Conservation (phyloP, 2,329 filamentous ascomycete species). For the Penicillium sclerotiorum region DNA sequence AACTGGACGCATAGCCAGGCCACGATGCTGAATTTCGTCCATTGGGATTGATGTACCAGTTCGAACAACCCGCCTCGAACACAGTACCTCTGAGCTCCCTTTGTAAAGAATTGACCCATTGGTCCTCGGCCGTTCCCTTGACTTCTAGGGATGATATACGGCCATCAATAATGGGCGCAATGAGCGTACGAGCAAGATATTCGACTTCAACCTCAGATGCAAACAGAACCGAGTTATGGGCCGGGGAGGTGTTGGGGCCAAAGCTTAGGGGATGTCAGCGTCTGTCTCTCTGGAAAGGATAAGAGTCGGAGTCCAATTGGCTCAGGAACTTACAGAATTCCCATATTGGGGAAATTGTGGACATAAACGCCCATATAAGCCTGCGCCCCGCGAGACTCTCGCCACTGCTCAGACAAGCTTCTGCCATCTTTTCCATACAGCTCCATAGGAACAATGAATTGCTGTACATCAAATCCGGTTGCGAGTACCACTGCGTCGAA, state of each 20-base stretch:
- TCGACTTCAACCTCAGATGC: slow-evolving; percentile 34
- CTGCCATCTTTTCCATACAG: slow-evolving; percentile 29
- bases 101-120: slow-evolving; percentile 35
- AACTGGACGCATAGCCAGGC: slow-evolving; percentile 24
- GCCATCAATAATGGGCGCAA: slow-evolving; percentile 37
- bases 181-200: slow-evolving; percentile 31
- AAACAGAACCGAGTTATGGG: slow-evolving; percentile 37
- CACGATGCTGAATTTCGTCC: slow-evolving; percentile 45
- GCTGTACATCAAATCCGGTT: slow-evolving; percentile 39
- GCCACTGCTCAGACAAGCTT: slow-evolving; percentile 29
- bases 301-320: too few species aligned
- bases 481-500: slow-evolving; percentile 39
- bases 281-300: too few species aligned
- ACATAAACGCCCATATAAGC: slow-evolving; percentile 33
- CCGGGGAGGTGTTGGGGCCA: slow-evolving; percentile 33
- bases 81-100: slow-evolving; percentile 34
- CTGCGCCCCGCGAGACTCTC: slow-evolving; percentile 32
- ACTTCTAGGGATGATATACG: slow-evolving; percentile 30
- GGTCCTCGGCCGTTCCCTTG: slow-evolving; percentile 24
- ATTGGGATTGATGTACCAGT: slow-evolving; percentile 46
- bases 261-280: too few species aligned
- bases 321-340: slow-evolving; percentile 26
- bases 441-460: slow-evolving; percentile 39
- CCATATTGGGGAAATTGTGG: slow-evolving; percentile 32
- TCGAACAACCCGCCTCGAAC: slow-evolving; percentile 43